Evolutionary conservation across 2,329 filamentous ascomycete species (phyloP), one percentile per base, ranked within the genome.

Genomic region (Talaromyces sp.): DNA sequence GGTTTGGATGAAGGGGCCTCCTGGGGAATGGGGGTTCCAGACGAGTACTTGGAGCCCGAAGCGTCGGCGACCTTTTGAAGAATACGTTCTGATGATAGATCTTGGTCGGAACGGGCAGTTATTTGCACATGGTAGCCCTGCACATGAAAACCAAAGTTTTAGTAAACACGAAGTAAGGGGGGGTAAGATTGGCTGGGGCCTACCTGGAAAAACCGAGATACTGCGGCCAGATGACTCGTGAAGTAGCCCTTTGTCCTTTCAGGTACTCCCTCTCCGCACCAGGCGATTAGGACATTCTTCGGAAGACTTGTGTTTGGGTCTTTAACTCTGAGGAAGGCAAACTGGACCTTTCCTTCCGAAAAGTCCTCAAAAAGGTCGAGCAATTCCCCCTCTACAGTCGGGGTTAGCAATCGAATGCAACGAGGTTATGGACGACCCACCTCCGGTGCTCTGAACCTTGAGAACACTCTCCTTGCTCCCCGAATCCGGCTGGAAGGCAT

Each of bases 241-340:
- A 99, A 99, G 79, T 98, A 98, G 67, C 95, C 95, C 79, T 98
- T 99, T 64, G 94, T 98, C 70, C 94, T 85, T 79, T 99, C 95
- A n/a, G 95, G 95, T 16, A 99, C 95, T 69, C 95, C 95, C 73
- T 96, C 94, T 67, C 95, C 95, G 76, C 95, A 99, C 90, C 95
- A 99, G 67, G 90, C 93, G 73, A 99, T 92, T 67, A 99, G 84
- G 63, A 96, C 91, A 74, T 88, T 90, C 82, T 99, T 99, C 56
- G 94, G 92, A 16, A 99, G 85, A 27, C 83, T 81, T 2, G 90
- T 91, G 76, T 99, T 99, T 60, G 92, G 90, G 74, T 99, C 95
- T 76, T 93, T 96, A 80, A 99, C 89, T 79, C 96, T 97, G 70
- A 95, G 88, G 72, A 96, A 98, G 31, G 92, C 95, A 78, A 97